Base-by-base conservation (phyloP, 805 yeast genomes). In the Tetrapisispora fleetii region DNA sequence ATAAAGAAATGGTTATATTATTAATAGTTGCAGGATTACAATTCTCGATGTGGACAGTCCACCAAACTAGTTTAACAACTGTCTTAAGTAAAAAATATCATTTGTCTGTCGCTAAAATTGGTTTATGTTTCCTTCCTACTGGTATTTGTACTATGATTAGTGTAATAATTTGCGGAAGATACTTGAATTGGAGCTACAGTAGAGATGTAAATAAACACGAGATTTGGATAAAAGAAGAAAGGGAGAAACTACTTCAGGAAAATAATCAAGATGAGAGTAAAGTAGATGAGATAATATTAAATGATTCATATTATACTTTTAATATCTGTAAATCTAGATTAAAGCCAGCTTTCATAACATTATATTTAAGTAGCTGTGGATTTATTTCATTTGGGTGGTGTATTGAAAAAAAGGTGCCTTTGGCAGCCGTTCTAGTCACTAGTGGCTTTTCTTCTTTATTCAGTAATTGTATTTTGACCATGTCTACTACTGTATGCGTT, bases 381-480 rank as follows among this genome's bases (percentile, higher is more conserved):
- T 71, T 75, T 9, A 55, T 77, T 0, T 50, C 81, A 27, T 84
- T 76, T 63, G 95, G 95, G 1, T 87, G 95, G 95, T 77, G 87
- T 51, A 58, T 86, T 14, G 69, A 76, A 35, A 64, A 66, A 27
- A 63, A 68, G 28, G 72, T 74, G 4, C 69, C 71, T 39, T 64
- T 81, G 32, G 72, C 81, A 0, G 77, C 79, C 0, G 78, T 85
- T 6, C 66, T 86, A 16, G 73, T 85, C 1, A 68, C 77, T 50
- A 70, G 82, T 6, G 80, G 78, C 42, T 60, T 82, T 47, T 70
- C 79, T 2, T 79, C 90, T 7, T 63, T 73, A 51, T 73, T 81
- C n/a, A 71, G 81, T 5, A 75, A 82, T 54, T 76, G 79, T 45
- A 75, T 80, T 39, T 58, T 83, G 37, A 73, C 83, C 16, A 72